Conservation (phyloP, 345 rosid species). For the rapeseed (Brassica napus) region Da-Ae NC_063440.1:23357001-23357500, state of each 20-base stretch:
- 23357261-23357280: constrained; percentile 63
- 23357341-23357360: constrained; percentile 52
- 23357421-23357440: constrained; percentile 98
- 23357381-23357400: constrained; percentile 84
- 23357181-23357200: too few species aligned
- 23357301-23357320: constrained; percentile 28
- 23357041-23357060: too few species aligned
- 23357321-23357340: background rate
- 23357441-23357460: constrained; percentile 78
- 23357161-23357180: too few species aligned
- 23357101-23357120: too few species aligned
- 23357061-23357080: too few species aligned
- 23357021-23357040: too few species aligned
- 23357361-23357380: constrained; percentile 90
- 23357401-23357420: constrained; percentile 80
- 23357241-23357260: background rate
- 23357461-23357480: constrained; percentile 61
- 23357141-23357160: too few species aligned
- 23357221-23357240: too few species aligned
- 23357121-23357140: too few species aligned
- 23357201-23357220: too few species aligned
- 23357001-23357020: too few species aligned
- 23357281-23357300: constrained; percentile 99
- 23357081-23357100: too few species aligned
- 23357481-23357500: constrained; percentile 95